Conservation (phyloP, 2,329 filamentous ascomycete genomes). For the Aspergillus versicolor region DNA sequence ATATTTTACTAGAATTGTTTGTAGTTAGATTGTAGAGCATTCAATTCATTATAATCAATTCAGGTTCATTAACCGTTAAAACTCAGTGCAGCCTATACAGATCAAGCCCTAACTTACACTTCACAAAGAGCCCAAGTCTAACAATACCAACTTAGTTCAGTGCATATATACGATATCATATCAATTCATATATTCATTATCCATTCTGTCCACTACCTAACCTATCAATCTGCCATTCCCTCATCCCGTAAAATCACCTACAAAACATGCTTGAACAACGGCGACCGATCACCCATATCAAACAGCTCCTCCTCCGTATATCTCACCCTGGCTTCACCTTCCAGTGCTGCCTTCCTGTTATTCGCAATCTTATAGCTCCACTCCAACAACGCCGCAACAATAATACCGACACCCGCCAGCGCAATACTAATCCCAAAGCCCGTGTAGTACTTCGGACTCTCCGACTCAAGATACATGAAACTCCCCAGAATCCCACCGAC, state of each 20-base stretch:
- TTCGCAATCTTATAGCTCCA: conserved; percentile 22
- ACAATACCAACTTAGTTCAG: too few relatives aligned
- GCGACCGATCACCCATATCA: conserved; percentile 43
- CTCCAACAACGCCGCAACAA: conserved; percentile 22
- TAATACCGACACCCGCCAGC: conserved; percentile 16
- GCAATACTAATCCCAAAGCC: conserved; percentile 24
- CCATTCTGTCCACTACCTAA: too few relatives aligned
- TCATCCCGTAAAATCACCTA: not conserved
- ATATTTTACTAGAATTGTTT: too few relatives aligned
- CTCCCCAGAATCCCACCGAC: conserved; percentile 24
- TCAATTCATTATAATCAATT: too few relatives aligned
- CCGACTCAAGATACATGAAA: conserved; percentile 24
- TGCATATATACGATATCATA: too few relatives aligned
- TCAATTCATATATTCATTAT: too few relatives aligned
- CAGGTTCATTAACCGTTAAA: too few relatives aligned
- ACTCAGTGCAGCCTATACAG: too few relatives aligned
- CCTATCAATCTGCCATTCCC: too few relatives aligned
- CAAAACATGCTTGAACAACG: conserved; percentile 40
- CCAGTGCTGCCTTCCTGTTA: conserved; percentile 20
- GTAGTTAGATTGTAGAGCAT: too few relatives aligned
- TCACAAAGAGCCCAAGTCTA: too few relatives aligned
- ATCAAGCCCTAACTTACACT: too few relatives aligned
- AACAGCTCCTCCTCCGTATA: conserved; percentile 43
- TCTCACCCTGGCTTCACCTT: conserved; percentile 31
- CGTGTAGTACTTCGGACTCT: conserved; percentile 22